Base-by-base conservation (phyloP, 306 rosid genomes). In the Senna tora region DNA sequence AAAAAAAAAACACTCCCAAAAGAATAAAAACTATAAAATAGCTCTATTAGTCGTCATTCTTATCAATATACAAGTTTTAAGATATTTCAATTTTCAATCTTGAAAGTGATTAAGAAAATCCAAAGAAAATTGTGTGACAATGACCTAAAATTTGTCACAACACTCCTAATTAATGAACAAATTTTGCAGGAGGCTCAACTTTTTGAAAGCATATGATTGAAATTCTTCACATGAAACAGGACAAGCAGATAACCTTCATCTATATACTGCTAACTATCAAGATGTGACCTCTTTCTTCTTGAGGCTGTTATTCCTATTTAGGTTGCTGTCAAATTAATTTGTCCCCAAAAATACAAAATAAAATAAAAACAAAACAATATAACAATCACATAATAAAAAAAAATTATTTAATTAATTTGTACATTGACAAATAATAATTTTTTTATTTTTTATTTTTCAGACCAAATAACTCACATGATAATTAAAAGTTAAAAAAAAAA, bases 241-340 rank as follows among this genome's bases (percentile, higher is more conserved):
- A 72, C 70, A 65, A 78, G 42, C 78, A 72, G 55, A 72, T 57
- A 25, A 5, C 68, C 63, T 54, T 47, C 69, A 19, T 25, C 1
- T 25, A 8, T 11, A 11, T 28, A 39, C 45, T 33, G 11, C 51
- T 5, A 46, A 47, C 25, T 14, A 46, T 39, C 76, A 59, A 47
- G 50, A 63, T 1, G 46, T 72, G 60, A 60, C 69, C 54, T 39
- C 12, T 5, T 46, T 14, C 19, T 59, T n/a, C 20, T 13, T 61
- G 10, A 36, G 4, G 7, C 6, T n/a, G 21, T 5, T n/a, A 9
- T 59, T 38, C 10, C 33, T 11, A 59, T 5, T 5, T 17, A 4
- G 30, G 70, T 38, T 52, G 72, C 65, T 39, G 56, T 74, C 78
- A 13, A 65, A 25, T 65, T 19, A 54, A 41, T 71, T 17, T 16